Base-by-base conservation (phyloP, 116 monocot genomes). In the Zostera marina region DNA sequence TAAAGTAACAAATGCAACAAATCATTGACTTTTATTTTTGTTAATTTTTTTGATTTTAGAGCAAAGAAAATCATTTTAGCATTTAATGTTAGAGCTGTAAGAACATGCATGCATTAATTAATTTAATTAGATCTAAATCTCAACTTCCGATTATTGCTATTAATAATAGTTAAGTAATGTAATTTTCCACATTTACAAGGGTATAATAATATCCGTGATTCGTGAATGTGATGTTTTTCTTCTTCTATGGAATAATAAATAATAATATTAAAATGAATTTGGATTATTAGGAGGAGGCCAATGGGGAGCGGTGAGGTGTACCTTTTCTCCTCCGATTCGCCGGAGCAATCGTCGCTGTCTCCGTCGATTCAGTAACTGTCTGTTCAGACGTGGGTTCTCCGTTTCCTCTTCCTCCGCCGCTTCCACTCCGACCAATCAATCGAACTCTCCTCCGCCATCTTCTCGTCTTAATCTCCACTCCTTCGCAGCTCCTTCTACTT, bases 221-320 rank as follows among this genome's bases (percentile, higher is more conserved):
- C 26, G 58, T 41, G 25, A 15, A 2, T 39, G 25, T 16, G 2
- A 17, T 41, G 16, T 32, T 32, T 32, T 32, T 32, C 32, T 32
- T 32, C 5, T 32, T 32, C 32, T 32, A 32, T 32, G 32, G 32
- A 25, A 54, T 25, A 25, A 21, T 26, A 25, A 22, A 22, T 25
- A 13, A 24, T 22, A 23, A 32, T 46, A 23, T 26, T 24, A 32
- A 24, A 32, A 12, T 24, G 1, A 61, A 15, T 2, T 41, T 12
- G 9, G 40, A 41, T 41, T 13, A 59, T 47, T 47, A 61, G 47
- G 61, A 62, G 4, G 69, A 69, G 10, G 69, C 61, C 53, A 85
- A 67, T 3, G 85, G 85, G 46, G 85, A 71, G 44, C 85, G 71
- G 48, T 68, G 85, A 25, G 85, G 85, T 16, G 80, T 61, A 11